Percentiles rank a stretch among this genome's conserved stretches.
These are phyloP conservation scores for Nyssa sinensis DNA, from an alignment of 148 eudicot genomes.

Conservation along the genomic window DNA sequence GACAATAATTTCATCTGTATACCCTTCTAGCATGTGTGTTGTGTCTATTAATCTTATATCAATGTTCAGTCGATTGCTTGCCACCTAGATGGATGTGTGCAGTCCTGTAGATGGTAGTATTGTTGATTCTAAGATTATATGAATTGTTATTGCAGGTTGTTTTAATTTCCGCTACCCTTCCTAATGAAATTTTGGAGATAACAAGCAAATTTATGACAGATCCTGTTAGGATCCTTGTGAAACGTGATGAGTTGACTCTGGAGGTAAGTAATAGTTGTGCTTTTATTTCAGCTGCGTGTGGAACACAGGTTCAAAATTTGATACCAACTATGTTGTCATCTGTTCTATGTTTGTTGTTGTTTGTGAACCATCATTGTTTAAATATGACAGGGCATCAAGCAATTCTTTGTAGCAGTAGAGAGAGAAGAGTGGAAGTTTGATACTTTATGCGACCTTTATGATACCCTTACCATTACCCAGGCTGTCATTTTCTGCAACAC, in stretches of 20 bases:
- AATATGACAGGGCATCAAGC: slow-evolving; percentile 82
- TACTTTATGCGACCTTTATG: slow-evolving; percentile 90
- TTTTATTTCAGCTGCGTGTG: background rate
- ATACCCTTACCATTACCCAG: slow-evolving; percentile 92
- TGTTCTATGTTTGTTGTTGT: background rate
- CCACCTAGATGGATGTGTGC: background rate
- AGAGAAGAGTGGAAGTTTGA: slow-evolving; percentile 98
- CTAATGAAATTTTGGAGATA: slow-evolving; percentile 96
- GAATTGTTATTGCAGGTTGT: slow-evolving; percentile 52
- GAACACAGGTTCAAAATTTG: background rate
- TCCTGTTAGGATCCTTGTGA: slow-evolving; percentile 91
- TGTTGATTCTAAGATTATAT: background rate
- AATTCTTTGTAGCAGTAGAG: slow-evolving; percentile 95
- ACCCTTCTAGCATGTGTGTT: background rate
- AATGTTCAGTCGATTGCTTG: background rate
- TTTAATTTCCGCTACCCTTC: slow-evolving; percentile 93
- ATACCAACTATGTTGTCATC: background rate
- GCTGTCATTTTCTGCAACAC: slow-evolving; percentile 98
- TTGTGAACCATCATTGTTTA: background rate
- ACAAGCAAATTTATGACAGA: slow-evolving; percentile 98
- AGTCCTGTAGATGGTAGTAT: background rate
- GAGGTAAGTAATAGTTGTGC: slow-evolving; percentile 47
- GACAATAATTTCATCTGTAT: background rate
- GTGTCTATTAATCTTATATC: background rate
- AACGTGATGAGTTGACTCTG: slow-evolving; percentile 98